phyloP scores from a whole-genome alignment of 129 eudicot genomes.

The Centrapalus pauciflorus region DNA sequence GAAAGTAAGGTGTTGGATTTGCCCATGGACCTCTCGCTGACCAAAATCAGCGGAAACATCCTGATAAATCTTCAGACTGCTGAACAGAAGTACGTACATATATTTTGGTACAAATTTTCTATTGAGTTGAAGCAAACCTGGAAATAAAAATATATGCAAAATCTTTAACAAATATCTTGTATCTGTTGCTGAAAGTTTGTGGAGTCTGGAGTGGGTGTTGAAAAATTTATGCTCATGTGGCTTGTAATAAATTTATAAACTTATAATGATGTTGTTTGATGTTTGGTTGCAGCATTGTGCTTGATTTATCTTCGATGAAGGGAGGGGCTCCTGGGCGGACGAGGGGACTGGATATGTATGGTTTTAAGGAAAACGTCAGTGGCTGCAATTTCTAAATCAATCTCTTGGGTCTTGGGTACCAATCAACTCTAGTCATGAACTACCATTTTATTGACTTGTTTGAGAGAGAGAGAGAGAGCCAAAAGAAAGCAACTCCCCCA shows the following conservation, averaged over 20 bases:
- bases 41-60: constrained; percentile 52
- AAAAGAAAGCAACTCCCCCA: constrained; percentile 13
- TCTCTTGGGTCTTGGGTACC: too few relatives aligned
- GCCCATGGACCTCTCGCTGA: constrained; percentile 50
- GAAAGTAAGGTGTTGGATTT: constrained; percentile 38
- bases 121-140: too few relatives aligned
- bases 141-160: too few relatives aligned
- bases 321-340: constrained; percentile 58
- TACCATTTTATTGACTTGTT: constrained; percentile 7
- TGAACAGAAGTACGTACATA: constrained; percentile 30
- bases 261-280: background rate
- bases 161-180: background rate
- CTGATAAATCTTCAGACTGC: constrained; percentile 31
- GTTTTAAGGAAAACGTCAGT: background rate
- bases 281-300: constrained; percentile 31
- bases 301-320: constrained; percentile 39
- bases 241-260: background rate
- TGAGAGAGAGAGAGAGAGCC: background rate
- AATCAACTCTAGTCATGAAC: constrained; percentile 2
- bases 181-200: background rate
- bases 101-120: background rate
- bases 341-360: constrained; percentile 36
- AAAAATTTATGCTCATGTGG: background rate
- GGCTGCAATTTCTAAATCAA: constrained; percentile 8
- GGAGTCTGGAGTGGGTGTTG: background rate